These are phyloP conservation scores for Lablab purpureus DNA, from an alignment of 306 rosid genomes.

Conservation along the genomic window DNA sequence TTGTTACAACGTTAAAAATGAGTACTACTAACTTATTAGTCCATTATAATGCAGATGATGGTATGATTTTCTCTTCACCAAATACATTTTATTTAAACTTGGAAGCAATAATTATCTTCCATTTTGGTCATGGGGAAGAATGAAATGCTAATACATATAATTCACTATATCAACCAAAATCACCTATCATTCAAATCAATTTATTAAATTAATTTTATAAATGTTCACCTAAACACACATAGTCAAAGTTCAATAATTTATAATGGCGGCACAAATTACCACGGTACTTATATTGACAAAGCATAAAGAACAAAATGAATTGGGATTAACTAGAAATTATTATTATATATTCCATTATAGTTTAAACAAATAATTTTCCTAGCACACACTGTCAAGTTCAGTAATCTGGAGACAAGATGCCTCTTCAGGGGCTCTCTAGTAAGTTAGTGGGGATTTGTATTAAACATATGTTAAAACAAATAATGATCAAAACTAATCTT, in stretches of 20 bases:
- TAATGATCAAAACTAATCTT: slow-evolving; percentile 34
- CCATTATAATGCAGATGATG: background rate
- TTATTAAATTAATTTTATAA: background rate
- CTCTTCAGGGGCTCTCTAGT: slow-evolving; percentile 44
- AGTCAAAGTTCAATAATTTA: background rate
- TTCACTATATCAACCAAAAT: background rate
- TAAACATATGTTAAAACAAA: background rate
- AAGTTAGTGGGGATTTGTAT: slow-evolving; percentile 32
- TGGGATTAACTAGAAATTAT: background rate
- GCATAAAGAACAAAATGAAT: slow-evolving; percentile 7
- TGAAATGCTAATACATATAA: no score
- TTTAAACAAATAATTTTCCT: slow-evolving; percentile 27
- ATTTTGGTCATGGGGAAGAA: background rate
- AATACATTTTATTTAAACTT: slow-evolving; percentile 16
- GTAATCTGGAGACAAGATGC: slow-evolving; percentile 47
- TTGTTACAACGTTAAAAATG: slow-evolving; percentile 30
- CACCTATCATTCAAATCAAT: background rate
- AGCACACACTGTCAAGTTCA: slow-evolving; percentile 38
- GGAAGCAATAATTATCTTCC: slow-evolving; percentile 33
- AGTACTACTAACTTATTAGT: slow-evolving; percentile 26
- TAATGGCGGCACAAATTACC: background rate
- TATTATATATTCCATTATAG: background rate
- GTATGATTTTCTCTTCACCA: slow-evolving; percentile 4
- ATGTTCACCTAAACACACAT: background rate
- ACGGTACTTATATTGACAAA: background rate